Base-by-base conservation (phyloP, 768 basidiomycete genomes). In the Rhizopogon vesiculosus region DNA sequence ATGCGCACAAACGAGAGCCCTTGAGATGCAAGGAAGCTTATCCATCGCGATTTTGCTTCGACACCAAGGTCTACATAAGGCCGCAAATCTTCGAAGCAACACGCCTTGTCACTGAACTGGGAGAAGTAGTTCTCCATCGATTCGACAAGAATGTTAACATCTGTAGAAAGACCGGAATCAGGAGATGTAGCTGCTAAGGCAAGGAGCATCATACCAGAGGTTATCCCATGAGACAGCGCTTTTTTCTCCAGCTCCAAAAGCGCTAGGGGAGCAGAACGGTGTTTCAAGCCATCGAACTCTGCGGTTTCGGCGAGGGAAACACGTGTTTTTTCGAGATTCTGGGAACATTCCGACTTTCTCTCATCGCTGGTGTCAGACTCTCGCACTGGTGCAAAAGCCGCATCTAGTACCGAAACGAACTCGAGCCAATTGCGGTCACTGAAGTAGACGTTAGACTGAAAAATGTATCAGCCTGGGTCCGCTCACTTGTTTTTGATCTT, bases 381-480 rank as follows among this genome's bases (percentile, higher is more conserved):
- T 1, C 69, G 63, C 41, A 76, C 53, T 49, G 74, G 67, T 40
- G 72, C 68, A 59, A 93, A 85, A 8, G 85, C 77, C 1, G 82
- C 84, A 58, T 93, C 86, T 5, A 93, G 69, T 19, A 92, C 70
- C 6, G 89, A 80, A 42, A 90, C 67, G 65, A 93, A 91, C 62
- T 91, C 90, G 5, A 90, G 75, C 91, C 92, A 93, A 62, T 93
- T 93, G 39, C 89, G 86, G 63, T 93, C 88, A 39, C 91, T 82
- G 53, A n/a, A 63, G 9, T 31, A 43, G 1, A n/a, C 31, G 31
- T 85, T 43, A 56, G 45, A 12, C 43, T 16, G 54, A 0, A 49
- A 39, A 62, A 38, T 16, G 39, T 42, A 35, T 56, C 46, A 53
- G 19, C 53, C 58, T 13, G 59, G 51, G 51, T 54, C 57, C 44